These are phyloP conservation scores for Antarctomyces pellizariae DNA, from an alignment of 495 filamentous ascomycete species.

Conservation along the genomic window DNA sequence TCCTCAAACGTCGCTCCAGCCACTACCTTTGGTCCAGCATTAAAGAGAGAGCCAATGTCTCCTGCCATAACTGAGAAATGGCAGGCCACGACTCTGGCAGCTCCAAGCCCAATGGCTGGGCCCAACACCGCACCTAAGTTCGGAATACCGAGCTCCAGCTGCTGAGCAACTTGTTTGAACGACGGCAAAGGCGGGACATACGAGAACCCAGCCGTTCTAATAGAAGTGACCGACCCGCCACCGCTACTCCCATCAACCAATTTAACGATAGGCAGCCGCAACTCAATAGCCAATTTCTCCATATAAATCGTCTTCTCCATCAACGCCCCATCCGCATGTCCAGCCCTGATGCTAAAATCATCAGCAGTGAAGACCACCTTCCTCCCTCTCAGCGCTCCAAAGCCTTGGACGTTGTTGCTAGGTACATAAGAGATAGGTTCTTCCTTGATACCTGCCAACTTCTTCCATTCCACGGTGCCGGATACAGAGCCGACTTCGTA, in stretches of 20 bases:
- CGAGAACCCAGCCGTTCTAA: slow-evolving; percentile 26
- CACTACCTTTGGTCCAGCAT: slow-evolving; percentile 39
- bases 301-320: slow-evolving; percentile 34
- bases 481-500: slow-evolving; percentile 33
- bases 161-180: slow-evolving; percentile 24
- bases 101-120: slow-evolving; percentile 38
- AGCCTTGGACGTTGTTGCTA: slow-evolving; percentile 32
- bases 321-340: slow-evolving; percentile 35
- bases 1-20: slow-evolving; percentile 36
- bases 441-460: slow-evolving; percentile 18
- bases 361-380: slow-evolving; percentile 35
- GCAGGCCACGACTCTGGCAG: slow-evolving; percentile 32
- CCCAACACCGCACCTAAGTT: slow-evolving; percentile 38
- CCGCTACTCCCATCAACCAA: slow-evolving; percentile 38
- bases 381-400: slow-evolving; percentile 25
- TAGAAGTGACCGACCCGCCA: slow-evolving; percentile 36
- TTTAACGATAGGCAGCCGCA: slow-evolving; percentile 34
- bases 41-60: slow-evolving; percentile 35
- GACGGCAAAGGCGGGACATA: slow-evolving; percentile 30
- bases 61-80: slow-evolving; percentile 45
- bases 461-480: slow-evolving; percentile 33
- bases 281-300: slow-evolving; percentile 26
- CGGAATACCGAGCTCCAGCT: slow-evolving; percentile 37
- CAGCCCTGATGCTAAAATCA: slow-evolving; percentile 37
- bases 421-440: slow-evolving; percentile 25